Evolutionary conservation across 345 rosid genomes (phyloP), one percentile per base, ranked within the genome.

Genomic region (Melaleuca alternifolia): DNA sequence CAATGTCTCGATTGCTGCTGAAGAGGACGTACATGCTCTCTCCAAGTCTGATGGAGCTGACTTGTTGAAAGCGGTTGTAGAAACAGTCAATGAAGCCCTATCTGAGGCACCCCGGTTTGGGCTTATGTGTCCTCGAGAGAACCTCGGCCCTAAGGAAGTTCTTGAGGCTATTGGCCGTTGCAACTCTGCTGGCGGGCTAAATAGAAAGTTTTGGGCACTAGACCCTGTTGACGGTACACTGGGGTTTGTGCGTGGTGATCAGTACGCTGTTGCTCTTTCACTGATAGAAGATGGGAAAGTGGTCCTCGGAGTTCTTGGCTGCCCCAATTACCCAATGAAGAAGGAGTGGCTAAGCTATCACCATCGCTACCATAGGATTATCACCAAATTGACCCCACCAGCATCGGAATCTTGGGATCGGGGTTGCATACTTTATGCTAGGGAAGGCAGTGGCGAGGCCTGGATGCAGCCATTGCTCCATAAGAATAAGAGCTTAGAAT

Each of bases 201-300:
- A 51, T 3, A 97, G 97, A 91, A 93, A 93, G 87, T 93, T 93
- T 86, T 97, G 98, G 98, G 97, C 94, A 23, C 98, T 97, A 62
- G 98, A 97, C 89, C 99, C 98, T 13, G 97, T 97, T 12, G 99
- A 96, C 83, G 99, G 99, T 59, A 97, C 99, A 16, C 92, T 97
- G 85, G 98, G 98, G 23, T 97, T 97, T 88, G 94, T 97, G n/a
- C 96, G 98, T 50, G 98, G 97, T 41, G 96, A 96, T 89, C 99
- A 97, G 89, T 97, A 97, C 52, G 99, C 99, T 56, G 94, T 96
- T 59, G 98, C 98, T n/a, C 85, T 97, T 77, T 95, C 96, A 79
- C 90, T 97, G 92, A 93, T 97, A 13, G 98, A 95, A 91, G 92
- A 93, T 6, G 97, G 98, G 84, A 88, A 94, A 89, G 93, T 94